phyloP scores from a whole-genome alignment of 352 stramenopile genomes.

The Phytophthora litchii region DNA sequence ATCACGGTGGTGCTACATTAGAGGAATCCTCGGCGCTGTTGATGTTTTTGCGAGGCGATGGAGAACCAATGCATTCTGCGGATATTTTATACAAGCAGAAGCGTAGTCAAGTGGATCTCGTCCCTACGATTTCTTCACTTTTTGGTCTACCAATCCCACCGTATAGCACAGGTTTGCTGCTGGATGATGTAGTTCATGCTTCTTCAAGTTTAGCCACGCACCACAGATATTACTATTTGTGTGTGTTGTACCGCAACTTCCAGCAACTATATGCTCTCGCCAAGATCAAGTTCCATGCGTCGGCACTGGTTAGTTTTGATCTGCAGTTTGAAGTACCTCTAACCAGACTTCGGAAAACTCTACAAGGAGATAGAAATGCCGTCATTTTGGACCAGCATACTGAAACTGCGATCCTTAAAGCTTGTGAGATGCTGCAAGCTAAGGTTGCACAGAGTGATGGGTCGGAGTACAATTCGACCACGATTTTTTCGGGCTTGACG shows the following conservation, averaged over 20 bases:
- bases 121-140: conserved; percentile 79
- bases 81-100: conserved; percentile 23
- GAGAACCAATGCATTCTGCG: conserved; percentile 20
- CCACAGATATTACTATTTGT: conserved; percentile 23
- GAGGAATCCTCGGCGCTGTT: conserved; percentile 86
- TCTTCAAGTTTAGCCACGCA: conserved; percentile 15
- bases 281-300: conserved; percentile 51
- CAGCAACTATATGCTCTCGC: conserved; percentile 61
- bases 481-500: conserved; percentile 44
- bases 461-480: conserved; percentile 68
- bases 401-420: conserved; percentile 30
- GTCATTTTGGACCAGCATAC: conserved; percentile 7
- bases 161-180: conserved; percentile 67
- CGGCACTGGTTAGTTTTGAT: conserved; percentile 35
- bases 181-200: conserved; percentile 61
- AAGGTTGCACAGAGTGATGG: conserved; percentile 68
- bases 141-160: conserved; percentile 74
- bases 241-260: conserved; percentile 62
- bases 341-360: conserved; percentile 10
- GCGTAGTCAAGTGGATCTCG: conserved; percentile 78
- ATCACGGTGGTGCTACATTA: conserved; percentile 84
- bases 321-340: conserved; percentile 34
- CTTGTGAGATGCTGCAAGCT: conserved; percentile 54
- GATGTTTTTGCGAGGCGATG: conserved; percentile 72
- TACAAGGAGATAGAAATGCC: conserved; percentile 9